Percentiles rank a stretch among this genome's conserved stretches.
Conservation (phyloP, 305 asterid genomes). For the Fraxinus dipetala region DNA sequence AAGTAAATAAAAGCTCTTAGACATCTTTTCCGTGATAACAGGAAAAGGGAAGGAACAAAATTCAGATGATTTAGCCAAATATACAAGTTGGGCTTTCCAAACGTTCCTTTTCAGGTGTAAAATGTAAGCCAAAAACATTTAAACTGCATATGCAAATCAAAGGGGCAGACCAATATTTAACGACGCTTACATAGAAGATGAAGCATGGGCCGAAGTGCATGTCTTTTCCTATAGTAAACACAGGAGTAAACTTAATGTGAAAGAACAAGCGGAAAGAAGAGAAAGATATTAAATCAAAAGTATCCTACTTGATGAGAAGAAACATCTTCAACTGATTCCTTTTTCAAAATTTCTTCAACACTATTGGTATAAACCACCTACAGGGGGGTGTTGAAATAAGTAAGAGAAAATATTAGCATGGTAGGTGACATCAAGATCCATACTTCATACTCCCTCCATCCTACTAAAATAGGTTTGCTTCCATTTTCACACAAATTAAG, state of each 20-base stretch:
- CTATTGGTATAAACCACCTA: constrained; percentile 26
- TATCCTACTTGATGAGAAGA: constrained; percentile 14
- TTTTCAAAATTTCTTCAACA: constrained; percentile 25
- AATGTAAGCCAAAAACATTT: neutral
- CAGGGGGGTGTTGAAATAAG: neutral
- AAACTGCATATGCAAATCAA: neutral
- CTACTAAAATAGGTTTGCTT: neutral
- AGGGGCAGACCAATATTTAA: neutral
- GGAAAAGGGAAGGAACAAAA: neutral
- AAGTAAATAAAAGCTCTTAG: neutral
- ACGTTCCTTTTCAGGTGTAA: neutral
- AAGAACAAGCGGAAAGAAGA: constrained; percentile 5
- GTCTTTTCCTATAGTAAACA: constrained; percentile 15
- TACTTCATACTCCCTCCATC: neutral
- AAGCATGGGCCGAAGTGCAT: neutral
- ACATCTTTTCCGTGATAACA: neutral
- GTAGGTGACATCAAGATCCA: neutral
- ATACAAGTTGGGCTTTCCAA: neutral
- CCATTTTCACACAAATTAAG: neutral
- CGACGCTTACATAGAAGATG: constrained; percentile 20
- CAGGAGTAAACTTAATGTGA: neutral
- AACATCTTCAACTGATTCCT: constrained; percentile 18
- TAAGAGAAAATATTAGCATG: neutral
- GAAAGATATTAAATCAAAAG: neutral
- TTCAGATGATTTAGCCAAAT: neutral